These are phyloP conservation scores for Pseudocercospora eumusae DNA, from an alignment of 2,329 filamentous ascomycete genomes.

Conservation along the genomic window DNA sequence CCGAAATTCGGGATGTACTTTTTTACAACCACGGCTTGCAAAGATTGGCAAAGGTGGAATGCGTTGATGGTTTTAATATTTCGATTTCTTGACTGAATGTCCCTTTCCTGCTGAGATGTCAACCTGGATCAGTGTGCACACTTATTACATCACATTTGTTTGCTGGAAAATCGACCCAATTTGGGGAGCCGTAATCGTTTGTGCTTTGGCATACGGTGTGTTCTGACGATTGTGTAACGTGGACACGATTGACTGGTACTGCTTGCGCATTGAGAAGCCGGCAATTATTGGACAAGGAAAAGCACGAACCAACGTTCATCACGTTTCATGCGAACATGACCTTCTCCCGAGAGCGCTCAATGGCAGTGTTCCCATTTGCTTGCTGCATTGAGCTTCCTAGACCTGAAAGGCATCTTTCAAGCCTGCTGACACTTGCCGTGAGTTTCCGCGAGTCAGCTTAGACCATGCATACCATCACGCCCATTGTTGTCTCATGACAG, in stretches of 20 bases:
- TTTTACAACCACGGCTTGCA: not conserved
- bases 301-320: not conserved
- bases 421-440: not conserved
- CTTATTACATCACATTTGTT: conserved; percentile 5
- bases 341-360: not conserved
- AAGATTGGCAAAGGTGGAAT: not conserved
- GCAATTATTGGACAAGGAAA: not conserved
- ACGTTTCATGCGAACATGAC: not conserved
- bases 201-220: conserved; percentile 1
- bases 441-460: not conserved
- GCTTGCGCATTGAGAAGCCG: conserved; percentile 1
- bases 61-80: not conserved
- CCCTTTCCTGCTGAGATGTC: not conserved
- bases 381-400: not conserved
- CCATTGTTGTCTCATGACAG: conserved; percentile 54
- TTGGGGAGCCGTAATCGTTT: not conserved
- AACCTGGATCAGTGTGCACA: not conserved
- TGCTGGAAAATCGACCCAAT: not conserved
- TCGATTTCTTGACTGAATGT: not conserved
- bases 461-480: not conserved
- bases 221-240: conserved; percentile 14
- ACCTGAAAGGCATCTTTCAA: not conserved
- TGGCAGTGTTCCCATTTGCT: not conserved
- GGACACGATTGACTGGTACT: conserved; percentile 15
- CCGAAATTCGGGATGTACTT: not conserved